These are phyloP conservation scores for Colletotrichum agaves DNA, from an alignment of 2,329 filamentous ascomycete species.

Conservation along the genomic window DNA sequence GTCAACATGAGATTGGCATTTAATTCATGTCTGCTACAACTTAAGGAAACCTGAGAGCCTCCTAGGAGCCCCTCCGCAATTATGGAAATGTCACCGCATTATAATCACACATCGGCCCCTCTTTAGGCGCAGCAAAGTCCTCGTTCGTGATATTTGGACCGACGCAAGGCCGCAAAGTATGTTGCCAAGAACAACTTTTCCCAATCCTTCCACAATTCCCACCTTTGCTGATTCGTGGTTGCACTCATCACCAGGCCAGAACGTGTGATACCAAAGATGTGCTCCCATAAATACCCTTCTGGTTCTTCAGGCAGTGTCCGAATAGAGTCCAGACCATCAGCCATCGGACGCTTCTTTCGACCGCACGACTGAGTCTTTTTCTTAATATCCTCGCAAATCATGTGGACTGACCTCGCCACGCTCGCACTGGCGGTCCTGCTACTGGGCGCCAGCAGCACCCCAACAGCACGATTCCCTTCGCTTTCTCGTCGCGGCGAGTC, in stretches of 20 bases:
- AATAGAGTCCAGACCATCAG: too few relatives aligned
- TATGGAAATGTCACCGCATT: not conserved
- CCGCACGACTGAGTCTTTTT: not conserved
- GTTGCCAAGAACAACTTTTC: slow-evolving; percentile 16
- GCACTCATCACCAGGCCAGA: not conserved
- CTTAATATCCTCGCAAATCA: not conserved
- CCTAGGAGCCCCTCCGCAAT: not conserved
- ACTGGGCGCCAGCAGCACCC: not conserved
- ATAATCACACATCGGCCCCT: not conserved
- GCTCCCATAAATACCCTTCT: slow-evolving; percentile 18
- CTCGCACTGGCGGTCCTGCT: slow-evolving; percentile 11
- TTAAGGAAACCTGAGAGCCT: too few relatives aligned
- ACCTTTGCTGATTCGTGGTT: not conserved
- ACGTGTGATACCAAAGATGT: not conserved
- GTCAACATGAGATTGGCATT: not conserved
- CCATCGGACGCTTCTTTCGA: too few relatives aligned
- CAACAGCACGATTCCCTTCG: not conserved
- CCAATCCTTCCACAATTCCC: not conserved
- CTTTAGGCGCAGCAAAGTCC: not conserved
- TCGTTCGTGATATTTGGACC: not conserved
- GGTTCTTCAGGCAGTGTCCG: not conserved
- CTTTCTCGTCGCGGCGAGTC: slow-evolving; percentile 1
- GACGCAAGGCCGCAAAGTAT: slow-evolving; percentile 26
- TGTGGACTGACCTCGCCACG: slow-evolving; percentile 9
- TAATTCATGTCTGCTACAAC: too few relatives aligned